These are phyloP conservation scores for Nitzschia sp. DNA, from an alignment of 108 stramenopile species.

Conservation along the genomic window DNA sequence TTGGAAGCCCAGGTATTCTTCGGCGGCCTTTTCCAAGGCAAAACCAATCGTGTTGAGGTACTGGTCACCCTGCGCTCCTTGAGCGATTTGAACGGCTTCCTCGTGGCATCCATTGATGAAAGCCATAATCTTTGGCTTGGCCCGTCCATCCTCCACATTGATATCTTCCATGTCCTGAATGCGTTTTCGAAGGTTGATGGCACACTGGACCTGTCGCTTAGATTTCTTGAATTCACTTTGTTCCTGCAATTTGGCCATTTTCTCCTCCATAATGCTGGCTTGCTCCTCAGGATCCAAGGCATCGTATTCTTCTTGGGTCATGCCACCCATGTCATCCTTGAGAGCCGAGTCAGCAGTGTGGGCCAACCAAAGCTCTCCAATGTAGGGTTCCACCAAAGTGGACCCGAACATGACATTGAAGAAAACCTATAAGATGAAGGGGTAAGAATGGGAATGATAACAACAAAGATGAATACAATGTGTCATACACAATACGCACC, in stretches of 20 bases:
- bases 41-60: slow-evolving; percentile 81
- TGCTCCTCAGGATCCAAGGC: slow-evolving; percentile 26
- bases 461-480: background rate
- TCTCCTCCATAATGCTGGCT: slow-evolving; percentile 25
- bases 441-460: background rate
- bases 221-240: slow-evolving; percentile 57
- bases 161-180: slow-evolving; percentile 48
- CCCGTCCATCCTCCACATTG: background rate
- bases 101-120: slow-evolving; percentile 41
- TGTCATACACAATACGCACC: slow-evolving; percentile 7
- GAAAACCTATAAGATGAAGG: slow-evolving; percentile 38
- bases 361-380: slow-evolving; percentile 85
- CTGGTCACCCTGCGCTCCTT: slow-evolving; percentile 65
- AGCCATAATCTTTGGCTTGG: background rate
- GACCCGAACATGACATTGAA: slow-evolving; percentile 89
- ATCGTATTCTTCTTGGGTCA: slow-evolving; percentile 15
- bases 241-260: slow-evolving; percentile 18
- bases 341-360: slow-evolving; percentile 72
- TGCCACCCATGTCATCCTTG: slow-evolving; percentile 48
- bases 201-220: slow-evolving; percentile 77
- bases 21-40: slow-evolving; percentile 65
- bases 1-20: slow-evolving; percentile 77
- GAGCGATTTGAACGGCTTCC: slow-evolving; percentile 75
- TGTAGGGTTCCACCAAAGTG: slow-evolving; percentile 75
- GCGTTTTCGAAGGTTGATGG: slow-evolving; percentile 56